phyloP scores from a whole-genome alignment of 1,139 yeast species.

The Lodderomyces elongisporus region DNA sequence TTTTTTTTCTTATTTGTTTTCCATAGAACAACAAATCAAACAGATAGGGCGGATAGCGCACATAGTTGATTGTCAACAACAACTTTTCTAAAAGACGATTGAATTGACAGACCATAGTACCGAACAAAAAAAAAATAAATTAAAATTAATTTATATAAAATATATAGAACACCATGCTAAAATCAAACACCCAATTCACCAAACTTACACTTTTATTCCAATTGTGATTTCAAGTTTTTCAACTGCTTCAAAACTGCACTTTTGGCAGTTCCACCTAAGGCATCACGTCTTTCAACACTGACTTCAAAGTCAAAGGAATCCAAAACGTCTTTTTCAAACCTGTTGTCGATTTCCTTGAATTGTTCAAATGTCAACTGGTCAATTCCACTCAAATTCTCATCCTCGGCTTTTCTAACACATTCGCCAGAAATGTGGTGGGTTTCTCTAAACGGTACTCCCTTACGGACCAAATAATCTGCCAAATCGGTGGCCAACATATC shows the following conservation, averaged over 20 bases:
- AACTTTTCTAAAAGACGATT: no score
- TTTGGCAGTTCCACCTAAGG: conserved; percentile 96
- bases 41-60: no score
- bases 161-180: no score
- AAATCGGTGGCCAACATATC: conserved; percentile 98
- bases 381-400: conserved; percentile 66
- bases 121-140: no score
- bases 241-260: conserved; percentile 81
- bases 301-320: conserved; percentile 86
- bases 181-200: no score
- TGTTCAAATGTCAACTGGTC: conserved; percentile 74
- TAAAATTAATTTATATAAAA: no score
- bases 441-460: conserved; percentile 98
- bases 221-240: conserved; percentile 26
- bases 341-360: conserved; percentile 67
- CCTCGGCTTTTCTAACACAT: conserved; percentile 90
- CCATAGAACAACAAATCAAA: not conserved
- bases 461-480: conserved; percentile 95
- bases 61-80: no score
- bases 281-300: conserved; percentile 93
- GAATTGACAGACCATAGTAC: no score
- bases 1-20: no score
- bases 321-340: conserved; percentile 77
- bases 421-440: conserved; percentile 98
- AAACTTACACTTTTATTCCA: no score